Evolutionary conservation across 1,284 basidiomycete genomes (phyloP), one percentile per base, ranked within the genome.

Genomic region (Grifola frondosa): DNA sequence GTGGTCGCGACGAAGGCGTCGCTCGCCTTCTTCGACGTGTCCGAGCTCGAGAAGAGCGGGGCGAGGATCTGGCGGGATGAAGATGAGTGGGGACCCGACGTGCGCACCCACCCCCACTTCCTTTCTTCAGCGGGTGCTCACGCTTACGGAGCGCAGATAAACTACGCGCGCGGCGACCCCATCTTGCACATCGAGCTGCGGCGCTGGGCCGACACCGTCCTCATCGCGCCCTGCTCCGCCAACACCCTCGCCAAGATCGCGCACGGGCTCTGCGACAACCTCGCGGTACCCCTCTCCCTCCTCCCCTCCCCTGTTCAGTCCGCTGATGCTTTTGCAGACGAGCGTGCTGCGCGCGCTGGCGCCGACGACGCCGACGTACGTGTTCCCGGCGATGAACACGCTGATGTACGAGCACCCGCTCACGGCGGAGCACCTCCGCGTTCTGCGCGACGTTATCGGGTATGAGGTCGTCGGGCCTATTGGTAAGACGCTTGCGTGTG

Each of bases 361-460:
- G 7, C 86, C 91, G 0, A 75, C 75, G 3, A 96, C 88, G 0
- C 87, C 88, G 2, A 92, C 91, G 13, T 88, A 87, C 56, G 67
- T 98, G 23, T 98, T 95, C 58, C 97, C 96, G 3, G 96, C 97
- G 0, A 99, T 98, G 96, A 99, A 99, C 64, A 98, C 95, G 5
- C 73, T 91, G 52, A 98, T 99, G 96, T 98, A 90, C 62, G 78
- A 89, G 50, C 94, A 99, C 60, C 92, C 93, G n/a, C 73, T 98
- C 25, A 98, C 96, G 0, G 75, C 77, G 3, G 78, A 84, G 47
- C 96, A 99, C 57, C 62, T 97, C 17, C 73, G 76, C 9, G 59
- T 85, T 24, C 75, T 93, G 1, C 73, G 71, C 15, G 84, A 93
- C 1, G 75, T 87, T 31, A 75, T 97, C 9, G 77, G 79, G 2